Conservation (phyloP, 148 eudicot genomes). For the Salicornia ramosissima region DNA sequence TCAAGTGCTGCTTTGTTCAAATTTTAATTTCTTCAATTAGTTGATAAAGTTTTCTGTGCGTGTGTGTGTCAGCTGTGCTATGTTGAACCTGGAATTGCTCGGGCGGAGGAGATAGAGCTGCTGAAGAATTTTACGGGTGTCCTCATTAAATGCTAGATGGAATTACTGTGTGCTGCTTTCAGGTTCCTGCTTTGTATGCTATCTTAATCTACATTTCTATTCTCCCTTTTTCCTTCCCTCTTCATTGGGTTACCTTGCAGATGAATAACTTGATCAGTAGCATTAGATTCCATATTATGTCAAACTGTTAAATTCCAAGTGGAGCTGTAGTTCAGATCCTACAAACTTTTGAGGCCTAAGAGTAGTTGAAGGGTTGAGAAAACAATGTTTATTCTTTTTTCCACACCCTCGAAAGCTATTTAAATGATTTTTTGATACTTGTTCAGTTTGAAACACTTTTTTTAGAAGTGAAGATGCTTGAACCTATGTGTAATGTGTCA, state of each 20-base stretch:
- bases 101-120: slow-evolving; percentile 54
- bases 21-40: slow-evolving; percentile 4
- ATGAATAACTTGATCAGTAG: background rate
- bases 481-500: background rate
- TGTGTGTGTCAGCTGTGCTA: slow-evolving; percentile 56
- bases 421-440: background rate
- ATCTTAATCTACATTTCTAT: background rate
- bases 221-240: background rate
- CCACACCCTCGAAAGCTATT: background rate
- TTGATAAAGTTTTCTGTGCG: slow-evolving; percentile 6
- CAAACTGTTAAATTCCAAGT: background rate
- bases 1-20: background rate
- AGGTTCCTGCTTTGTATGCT: slow-evolving; percentile 3
- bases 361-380: background rate
- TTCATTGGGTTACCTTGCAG: background rate
- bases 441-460: background rate
- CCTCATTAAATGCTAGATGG: slow-evolving; percentile 39
- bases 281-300: background rate
- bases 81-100: slow-evolving; percentile 82
- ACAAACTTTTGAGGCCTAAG: background rate
- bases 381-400: background rate
- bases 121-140: slow-evolving; percentile 61
- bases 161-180: background rate
- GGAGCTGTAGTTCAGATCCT: background rate
- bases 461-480: background rate